Evolutionary conservation across 176 grass and related monocot species (phyloP).

Genomic region (Saccharum spontaneum): DNA sequence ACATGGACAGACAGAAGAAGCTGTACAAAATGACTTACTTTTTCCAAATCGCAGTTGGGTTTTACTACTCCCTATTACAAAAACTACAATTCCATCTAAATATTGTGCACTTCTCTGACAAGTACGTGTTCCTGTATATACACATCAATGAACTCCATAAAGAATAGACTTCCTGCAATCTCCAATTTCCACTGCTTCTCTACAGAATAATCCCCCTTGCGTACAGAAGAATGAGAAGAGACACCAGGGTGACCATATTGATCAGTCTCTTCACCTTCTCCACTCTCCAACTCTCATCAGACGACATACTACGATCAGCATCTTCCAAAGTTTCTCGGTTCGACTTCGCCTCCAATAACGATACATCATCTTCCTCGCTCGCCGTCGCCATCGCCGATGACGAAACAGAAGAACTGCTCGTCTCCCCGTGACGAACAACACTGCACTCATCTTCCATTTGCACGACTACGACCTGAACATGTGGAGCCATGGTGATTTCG

Average conservation of each 20-base stretch:
- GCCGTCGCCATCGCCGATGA: too few species aligned
- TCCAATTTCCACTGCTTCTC: neutral
- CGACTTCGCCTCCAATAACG: neutral
- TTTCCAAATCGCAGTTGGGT: neutral
- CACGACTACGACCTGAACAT: slow-evolving; percentile 23
- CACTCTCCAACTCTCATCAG: slow-evolving; percentile 22
- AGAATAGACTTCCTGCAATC: too few species aligned
- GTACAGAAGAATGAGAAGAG: slow-evolving; percentile 35
- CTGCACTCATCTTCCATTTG: neutral
- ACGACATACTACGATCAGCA: neutral
- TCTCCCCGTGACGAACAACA: neutral
- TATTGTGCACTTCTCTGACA: too few species aligned
- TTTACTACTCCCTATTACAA: neutral
- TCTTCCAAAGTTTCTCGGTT: neutral
- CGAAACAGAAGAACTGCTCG: neutral
- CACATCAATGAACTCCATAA: too few species aligned
- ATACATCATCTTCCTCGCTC: neutral
- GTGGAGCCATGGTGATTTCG: slow-evolving; percentile 12
- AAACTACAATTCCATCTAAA: neutral
- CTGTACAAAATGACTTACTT: neutral
- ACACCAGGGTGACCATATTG: slow-evolving; percentile 32
- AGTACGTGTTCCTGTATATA: too few species aligned
- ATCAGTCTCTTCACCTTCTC: slow-evolving; percentile 44
- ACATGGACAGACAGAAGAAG: neutral
- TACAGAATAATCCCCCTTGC: slow-evolving; percentile 37